These are phyloP conservation scores for Apiotrichum siamense DNA, from an alignment of 1,284 basidiomycete genomes.

Conservation along the genomic window DNA sequence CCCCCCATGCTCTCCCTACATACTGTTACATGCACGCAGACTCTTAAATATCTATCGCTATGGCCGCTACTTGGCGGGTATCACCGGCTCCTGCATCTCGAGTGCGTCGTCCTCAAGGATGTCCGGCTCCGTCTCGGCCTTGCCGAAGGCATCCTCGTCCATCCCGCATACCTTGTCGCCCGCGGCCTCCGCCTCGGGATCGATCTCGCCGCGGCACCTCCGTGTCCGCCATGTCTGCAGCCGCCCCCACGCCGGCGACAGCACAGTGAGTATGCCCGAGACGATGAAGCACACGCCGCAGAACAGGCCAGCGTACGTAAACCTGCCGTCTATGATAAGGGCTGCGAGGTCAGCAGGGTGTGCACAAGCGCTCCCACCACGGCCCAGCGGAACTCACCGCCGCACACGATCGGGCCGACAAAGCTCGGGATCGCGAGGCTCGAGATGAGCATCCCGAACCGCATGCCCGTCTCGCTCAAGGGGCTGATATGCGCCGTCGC, in stretches of 20 bases:
- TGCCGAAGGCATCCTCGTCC: background rate
- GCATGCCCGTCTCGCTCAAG: slow-evolving; percentile 38
- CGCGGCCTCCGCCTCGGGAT: background rate
- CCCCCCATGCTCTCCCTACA: no score
- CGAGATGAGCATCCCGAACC: slow-evolving; percentile 43
- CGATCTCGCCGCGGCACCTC: no score
- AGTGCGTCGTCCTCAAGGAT: no score
- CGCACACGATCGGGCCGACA: slow-evolving; percentile 35
- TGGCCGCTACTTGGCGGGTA: no score
- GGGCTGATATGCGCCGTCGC: slow-evolving; percentile 38
- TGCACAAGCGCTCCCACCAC: background rate
- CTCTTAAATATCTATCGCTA: no score
- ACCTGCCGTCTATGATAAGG: slow-evolving; percentile 1
- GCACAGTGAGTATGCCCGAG: background rate
- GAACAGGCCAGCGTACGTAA: slow-evolving; percentile 3
- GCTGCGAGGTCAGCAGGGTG: background rate
- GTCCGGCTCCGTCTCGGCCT: no score
- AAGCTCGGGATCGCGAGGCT: slow-evolving; percentile 30
- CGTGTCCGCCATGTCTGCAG: background rate
- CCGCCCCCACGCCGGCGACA: background rate
- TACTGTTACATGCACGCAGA: no score
- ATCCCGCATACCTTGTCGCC: background rate
- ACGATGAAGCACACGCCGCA: background rate
- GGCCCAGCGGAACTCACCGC: background rate
- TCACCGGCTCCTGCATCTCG: no score